Conservation (phyloP, 495 filamentous ascomycete genomes). For the Aspergillus coremiiformis region DNA sequence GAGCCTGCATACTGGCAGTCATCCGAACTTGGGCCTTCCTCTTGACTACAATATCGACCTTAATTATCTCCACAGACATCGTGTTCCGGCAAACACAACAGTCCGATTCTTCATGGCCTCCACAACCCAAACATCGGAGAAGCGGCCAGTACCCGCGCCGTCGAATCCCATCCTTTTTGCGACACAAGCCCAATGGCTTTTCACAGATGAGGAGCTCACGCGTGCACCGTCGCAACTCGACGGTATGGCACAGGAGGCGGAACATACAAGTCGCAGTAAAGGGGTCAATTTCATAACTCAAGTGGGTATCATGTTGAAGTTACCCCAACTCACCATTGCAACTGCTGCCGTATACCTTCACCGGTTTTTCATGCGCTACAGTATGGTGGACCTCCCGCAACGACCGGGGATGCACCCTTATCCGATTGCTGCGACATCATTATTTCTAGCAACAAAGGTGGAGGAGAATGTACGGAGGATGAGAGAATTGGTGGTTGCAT, state of each 20-base stretch:
- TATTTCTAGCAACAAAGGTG: slow-evolving; percentile 93
- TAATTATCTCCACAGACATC: neutral
- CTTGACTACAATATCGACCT: neutral
- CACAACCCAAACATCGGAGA: slow-evolving; percentile 17
- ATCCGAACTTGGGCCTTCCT: neutral
- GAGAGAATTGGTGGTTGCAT: slow-evolving; percentile 83
- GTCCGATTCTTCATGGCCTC: slow-evolving; percentile 27
- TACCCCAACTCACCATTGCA: slow-evolving; percentile 84
- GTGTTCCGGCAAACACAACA: neutral
- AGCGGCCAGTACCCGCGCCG: slow-evolving; percentile 41
- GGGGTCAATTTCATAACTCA: slow-evolving; percentile 94
- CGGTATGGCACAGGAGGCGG: slow-evolving; percentile 65
- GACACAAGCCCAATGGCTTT: slow-evolving; percentile 75
- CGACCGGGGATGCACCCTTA: slow-evolving; percentile 75
- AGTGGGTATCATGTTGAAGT: slow-evolving; percentile 83
- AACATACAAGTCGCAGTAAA: slow-evolving; percentile 72
- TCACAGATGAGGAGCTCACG: slow-evolving; percentile 72
- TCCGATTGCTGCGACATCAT: slow-evolving; percentile 77
- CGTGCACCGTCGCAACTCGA: slow-evolving; percentile 79
- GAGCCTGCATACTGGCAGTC: neutral
- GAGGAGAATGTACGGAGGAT: slow-evolving; percentile 94
- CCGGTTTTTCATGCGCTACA: slow-evolving; percentile 85
- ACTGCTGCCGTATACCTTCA: slow-evolving; percentile 94
- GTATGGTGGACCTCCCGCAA: slow-evolving; percentile 55
- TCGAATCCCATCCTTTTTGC: slow-evolving; percentile 45